Evolutionary conservation across 306 rosid genomes (phyloP).

Genomic region (Gleditsia sinensis): DNA sequence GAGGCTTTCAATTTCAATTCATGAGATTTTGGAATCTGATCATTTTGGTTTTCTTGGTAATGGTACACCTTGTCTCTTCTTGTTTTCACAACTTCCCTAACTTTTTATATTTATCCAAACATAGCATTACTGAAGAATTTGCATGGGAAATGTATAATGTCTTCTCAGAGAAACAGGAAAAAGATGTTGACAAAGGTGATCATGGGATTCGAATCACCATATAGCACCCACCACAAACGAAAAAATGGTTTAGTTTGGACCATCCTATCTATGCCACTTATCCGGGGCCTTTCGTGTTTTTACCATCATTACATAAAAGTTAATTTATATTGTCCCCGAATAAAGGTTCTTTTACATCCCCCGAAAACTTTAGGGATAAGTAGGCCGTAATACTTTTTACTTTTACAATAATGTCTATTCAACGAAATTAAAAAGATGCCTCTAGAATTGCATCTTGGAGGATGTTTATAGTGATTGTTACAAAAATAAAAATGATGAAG

Average conservation of each 20-base stretch:
- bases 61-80: conserved; percentile 7
- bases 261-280: background rate
- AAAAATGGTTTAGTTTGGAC: background rate
- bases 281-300: background rate
- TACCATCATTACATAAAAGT: background rate
- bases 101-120: background rate
- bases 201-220: background rate
- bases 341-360: background rate
- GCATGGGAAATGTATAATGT: background rate
- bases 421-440: background rate
- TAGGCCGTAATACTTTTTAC: background rate
- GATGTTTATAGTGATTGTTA: conserved; percentile 14
- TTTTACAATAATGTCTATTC: background rate
- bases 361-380: background rate
- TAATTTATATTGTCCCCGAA: background rate
- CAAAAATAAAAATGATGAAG: conserved; percentile 22
- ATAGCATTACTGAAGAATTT: background rate
- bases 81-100: conserved; percentile 28
- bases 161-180: background rate
- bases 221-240: background rate
- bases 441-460: background rate
- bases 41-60: conserved; percentile 33
- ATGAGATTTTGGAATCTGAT: conserved; percentile 19
- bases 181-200: background rate
- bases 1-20: background rate